Evolutionary conservation across 768 basidiomycete genomes (phyloP), one percentile per base, ranked within the genome.

Genomic region (Boletus subparvulus): DNA sequence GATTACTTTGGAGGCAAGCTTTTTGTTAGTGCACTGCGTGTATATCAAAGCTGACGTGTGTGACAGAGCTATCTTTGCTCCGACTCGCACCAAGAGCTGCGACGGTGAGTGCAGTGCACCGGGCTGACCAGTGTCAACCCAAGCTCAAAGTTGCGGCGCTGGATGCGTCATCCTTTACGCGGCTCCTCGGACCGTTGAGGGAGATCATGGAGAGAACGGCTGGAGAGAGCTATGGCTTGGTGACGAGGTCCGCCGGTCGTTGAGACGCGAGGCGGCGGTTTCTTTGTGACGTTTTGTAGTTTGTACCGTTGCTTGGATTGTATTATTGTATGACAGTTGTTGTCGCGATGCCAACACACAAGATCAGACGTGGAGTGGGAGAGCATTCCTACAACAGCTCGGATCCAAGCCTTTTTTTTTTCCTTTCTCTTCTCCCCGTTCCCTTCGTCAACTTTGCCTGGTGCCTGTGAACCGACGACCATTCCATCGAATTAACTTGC

Each of bases 1-100:
- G 95, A 99, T 70, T 99, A 98, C 78, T 99, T 99, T 75, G 96
- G 96, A 75, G 96, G 95, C 94, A 62, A 70, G 85, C 50, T 9
- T 56, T 50, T 13, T 37, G 32, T n/a, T 33, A 40, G 19, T 44
- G 26, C 41, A 26, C 7, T 32, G 41, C 4, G 40, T 21, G 32
- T 47, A 32, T 24, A 46, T 35, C 16, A 17, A 43, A 14, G 37
- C 50, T 64, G 47, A 69, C 24, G 41, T 21, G 12, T 50, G 57
- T 37, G 50, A 39, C 74, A 98, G 96, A 99, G 73, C 78, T 99
- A 12, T 94, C 96, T 8, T 78, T 99, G 24, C 80, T 99, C 54
- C 88, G 90, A 56, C 81, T 88, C 13, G 90, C 88, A 41, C 94
- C 94, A 16, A 90, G 96, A 46, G 95, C 95, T 2, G 96, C 96